These are phyloP conservation scores for Pulveroboletus sp. DNA, from an alignment of 768 basidiomycete species.

Conservation along the genomic window DNA sequence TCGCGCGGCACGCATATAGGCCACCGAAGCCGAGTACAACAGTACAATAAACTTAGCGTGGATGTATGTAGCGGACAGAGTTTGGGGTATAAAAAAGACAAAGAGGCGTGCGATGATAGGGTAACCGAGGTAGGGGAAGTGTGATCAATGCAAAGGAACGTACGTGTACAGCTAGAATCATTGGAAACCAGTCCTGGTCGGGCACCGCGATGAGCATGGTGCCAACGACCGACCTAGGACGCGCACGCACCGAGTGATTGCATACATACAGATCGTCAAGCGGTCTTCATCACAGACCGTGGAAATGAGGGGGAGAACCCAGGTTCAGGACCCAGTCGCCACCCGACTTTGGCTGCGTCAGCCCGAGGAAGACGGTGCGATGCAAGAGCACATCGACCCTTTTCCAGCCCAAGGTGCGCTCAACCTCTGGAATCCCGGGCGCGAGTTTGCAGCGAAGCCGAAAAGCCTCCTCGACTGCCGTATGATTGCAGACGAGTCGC, in stretches of 20 bases:
- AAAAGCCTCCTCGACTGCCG: conserved; percentile 41
- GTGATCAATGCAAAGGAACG: conserved; percentile 19
- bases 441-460: conserved; percentile 44
- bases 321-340: conserved; percentile 37
- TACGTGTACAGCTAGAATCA: conserved; percentile 11
- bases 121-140: conserved; percentile 8
- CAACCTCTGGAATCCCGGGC: conserved; percentile 38
- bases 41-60: conserved; percentile 11
- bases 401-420: conserved; percentile 47
- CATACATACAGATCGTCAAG: conserved; percentile 9
- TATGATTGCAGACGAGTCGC: conserved; percentile 27
- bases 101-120: conserved; percentile 12
- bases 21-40: conserved; percentile 6
- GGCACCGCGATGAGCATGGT: background rate
- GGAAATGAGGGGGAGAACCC: conserved; percentile 9
- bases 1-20: conserved; percentile 3
- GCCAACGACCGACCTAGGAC: background rate
- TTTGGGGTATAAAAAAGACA: conserved; percentile 9
- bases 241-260: conserved; percentile 16
- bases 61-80: conserved; percentile 6
- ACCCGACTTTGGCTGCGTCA: conserved; percentile 39
- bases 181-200: conserved; percentile 23
- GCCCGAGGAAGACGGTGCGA: conserved; percentile 51
- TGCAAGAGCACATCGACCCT: conserved; percentile 56
- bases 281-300: conserved; percentile 9